Evolutionary conservation across 176 grass and related monocot species (phyloP), one percentile per base, ranked within the genome.

Genomic region (Alopecurus myosuroides): DNA sequence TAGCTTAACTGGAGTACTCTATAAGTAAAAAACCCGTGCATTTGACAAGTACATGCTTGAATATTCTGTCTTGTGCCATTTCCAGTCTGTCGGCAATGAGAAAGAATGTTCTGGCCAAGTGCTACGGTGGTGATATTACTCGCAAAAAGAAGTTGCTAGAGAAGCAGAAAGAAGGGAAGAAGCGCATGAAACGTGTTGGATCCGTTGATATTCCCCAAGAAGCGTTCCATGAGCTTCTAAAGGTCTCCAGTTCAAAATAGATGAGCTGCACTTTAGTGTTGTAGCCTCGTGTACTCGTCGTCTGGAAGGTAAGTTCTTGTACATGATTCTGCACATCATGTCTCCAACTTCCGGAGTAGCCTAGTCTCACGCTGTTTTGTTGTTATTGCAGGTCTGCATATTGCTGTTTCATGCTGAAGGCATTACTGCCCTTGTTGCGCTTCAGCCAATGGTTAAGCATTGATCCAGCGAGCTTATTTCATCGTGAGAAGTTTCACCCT

Each of bases 121-220:
- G 96, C 83, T 98, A 98, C 66, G 96, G 96, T n/a, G 93, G 96
- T 63, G 96, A 98, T 78, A 85, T 98, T 69, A 98, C 96, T 30
- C 85, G 93, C 33, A 98, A 98, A 86, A 98, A 91, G 82, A 98
- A 98, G 67, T 92, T 98, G 85, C 76, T 98, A 71, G 96, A 98
- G 82, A 98, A 98, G 83, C 93, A 98, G 70, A 98, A 98, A 85
- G 96, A 98, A 90, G 96, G 96, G 72, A 98, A 98, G 75, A 98
- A 98, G 69, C 87, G 96, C 41, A 98, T 98, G 96, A 98, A 98
- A 86, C 96, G 96, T 28, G 93, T 98, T n/a, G 96, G 96, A 22
- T 98, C 96, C 17, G 93, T 98, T 1, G 96, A 98, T 41, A 94
- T 98, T 68, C 96, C 93, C 51, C 96, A 98, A 88, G 96, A 98